Evolutionary conservation across 345 rosid species (phyloP).

Genomic region (Bruguiera sexangula): DNA sequence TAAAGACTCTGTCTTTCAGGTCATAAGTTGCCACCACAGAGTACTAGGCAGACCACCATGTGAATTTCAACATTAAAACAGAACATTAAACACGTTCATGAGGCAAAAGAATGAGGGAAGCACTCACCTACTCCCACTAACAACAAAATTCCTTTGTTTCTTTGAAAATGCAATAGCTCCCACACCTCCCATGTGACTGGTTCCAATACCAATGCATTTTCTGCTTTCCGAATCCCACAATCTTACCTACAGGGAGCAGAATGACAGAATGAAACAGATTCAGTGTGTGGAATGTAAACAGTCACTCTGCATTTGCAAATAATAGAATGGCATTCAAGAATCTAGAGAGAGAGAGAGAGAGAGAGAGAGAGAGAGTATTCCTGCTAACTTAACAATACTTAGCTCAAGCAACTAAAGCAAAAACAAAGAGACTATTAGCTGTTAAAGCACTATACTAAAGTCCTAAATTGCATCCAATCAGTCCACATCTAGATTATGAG

Average conservation of each 20-base stretch:
- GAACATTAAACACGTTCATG: background rate
- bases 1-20: background rate
- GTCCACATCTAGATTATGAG: background rate
- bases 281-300: too few relatives aligned
- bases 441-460: background rate
- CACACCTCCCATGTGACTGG: slow-evolving; percentile 86
- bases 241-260: slow-evolving; percentile 56
- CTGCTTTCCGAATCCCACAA: slow-evolving; percentile 70
- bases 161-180: slow-evolving; percentile 90
- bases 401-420: background rate
- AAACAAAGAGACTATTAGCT: background rate
- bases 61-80: background rate
- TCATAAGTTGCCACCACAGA: background rate
- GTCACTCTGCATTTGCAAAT: too few relatives aligned
- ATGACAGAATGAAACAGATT: slow-evolving; percentile 1
- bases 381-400: background rate
- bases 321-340: too few relatives aligned
- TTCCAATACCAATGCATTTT: slow-evolving; percentile 80
- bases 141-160: slow-evolving; percentile 60
- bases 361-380: slow-evolving; percentile 6
- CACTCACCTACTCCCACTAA: slow-evolving; percentile 89
- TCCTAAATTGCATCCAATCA: background rate
- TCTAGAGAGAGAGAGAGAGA: background rate
- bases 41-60: background rate
- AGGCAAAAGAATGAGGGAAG: background rate